These are phyloP conservation scores for Monilinia aucupariae DNA, from an alignment of 2,329 filamentous ascomycete species.

Conservation along the genomic window DNA sequence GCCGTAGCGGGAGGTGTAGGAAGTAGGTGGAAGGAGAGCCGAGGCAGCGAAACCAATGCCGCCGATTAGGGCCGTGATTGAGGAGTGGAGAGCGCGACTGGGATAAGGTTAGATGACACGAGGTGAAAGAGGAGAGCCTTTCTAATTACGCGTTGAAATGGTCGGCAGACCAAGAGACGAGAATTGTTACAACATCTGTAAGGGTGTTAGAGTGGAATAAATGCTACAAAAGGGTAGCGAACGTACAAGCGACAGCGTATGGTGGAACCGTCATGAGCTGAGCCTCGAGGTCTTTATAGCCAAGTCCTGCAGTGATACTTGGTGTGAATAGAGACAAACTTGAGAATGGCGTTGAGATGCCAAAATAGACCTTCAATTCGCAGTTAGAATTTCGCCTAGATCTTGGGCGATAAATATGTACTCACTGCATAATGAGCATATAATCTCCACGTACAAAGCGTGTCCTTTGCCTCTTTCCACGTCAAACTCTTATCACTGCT, in stretches of 20 bases:
- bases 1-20: slow-evolving; percentile 59
- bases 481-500: slow-evolving; percentile 41
- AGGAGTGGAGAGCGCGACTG: slow-evolving; percentile 46
- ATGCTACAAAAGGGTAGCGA: not conserved
- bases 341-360: slow-evolving; percentile 50
- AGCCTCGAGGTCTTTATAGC: slow-evolving; percentile 50
- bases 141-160: slow-evolving; percentile 45
- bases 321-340: slow-evolving; percentile 57
- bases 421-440: slow-evolving; percentile 48
- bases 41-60: slow-evolving; percentile 56
- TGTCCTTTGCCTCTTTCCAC: slow-evolving; percentile 43
- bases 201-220: not conserved
- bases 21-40: slow-evolving; percentile 54
- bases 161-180: slow-evolving; percentile 57
- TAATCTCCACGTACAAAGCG: slow-evolving; percentile 45
- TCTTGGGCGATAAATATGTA: not conserved
- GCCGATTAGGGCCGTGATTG: slow-evolving; percentile 45
- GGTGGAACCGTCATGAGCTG: slow-evolving; percentile 64
- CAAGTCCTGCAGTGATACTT: slow-evolving; percentile 55
- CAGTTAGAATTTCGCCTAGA: not conserved
- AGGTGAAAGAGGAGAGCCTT: not conserved
- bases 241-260: slow-evolving; percentile 53
- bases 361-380: slow-evolving; percentile 42
- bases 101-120: not conserved
- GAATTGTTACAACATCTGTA: slow-evolving; percentile 41